These are phyloP conservation scores for Deuterostichococcus epilithicus DNA, from an alignment of 139 green algal genomes.

Conservation along the genomic window DNA sequence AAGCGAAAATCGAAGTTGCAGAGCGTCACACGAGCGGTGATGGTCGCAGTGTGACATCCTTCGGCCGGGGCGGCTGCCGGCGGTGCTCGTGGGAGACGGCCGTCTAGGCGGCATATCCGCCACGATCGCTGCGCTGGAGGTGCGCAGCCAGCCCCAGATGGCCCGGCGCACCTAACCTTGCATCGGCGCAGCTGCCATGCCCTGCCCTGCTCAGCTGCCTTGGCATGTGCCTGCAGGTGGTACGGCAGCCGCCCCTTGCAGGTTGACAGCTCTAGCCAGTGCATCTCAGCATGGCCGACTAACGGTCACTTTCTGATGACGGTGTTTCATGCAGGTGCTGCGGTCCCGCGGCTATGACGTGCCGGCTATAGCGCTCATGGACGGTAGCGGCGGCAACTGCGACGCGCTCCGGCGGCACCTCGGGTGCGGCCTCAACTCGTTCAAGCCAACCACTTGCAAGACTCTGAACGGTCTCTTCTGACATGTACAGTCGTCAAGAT, in stretches of 20 bases:
- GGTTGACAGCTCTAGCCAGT: too few species aligned
- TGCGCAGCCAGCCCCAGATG: background rate
- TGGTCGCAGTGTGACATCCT: constrained; percentile 70
- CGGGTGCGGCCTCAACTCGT: background rate
- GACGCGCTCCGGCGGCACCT: constrained; percentile 24
- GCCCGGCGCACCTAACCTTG: constrained; percentile 31
- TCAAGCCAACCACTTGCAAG: too few species aligned
- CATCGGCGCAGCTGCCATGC: background rate
- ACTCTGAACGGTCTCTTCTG: background rate
- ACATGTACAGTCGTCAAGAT: background rate
- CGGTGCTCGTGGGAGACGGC: constrained; percentile 85
- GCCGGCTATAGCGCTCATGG: constrained; percentile 61
- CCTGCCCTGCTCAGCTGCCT: background rate
- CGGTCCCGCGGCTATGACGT: constrained; percentile 69
- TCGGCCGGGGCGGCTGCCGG: constrained; percentile 75
- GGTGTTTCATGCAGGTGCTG: constrained; percentile 14
- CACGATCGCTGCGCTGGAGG: constrained; percentile 82
- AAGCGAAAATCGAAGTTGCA: background rate
- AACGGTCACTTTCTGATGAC: too few species aligned
- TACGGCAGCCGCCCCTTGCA: too few species aligned
- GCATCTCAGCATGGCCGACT: too few species aligned
- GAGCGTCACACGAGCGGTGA: background rate
- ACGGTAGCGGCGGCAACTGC: constrained; percentile 32
- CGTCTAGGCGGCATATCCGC: constrained; percentile 88
- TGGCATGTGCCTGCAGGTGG: background rate